Evolutionary conservation across 768 basidiomycete genomes (phyloP).

Genomic region (Hygrocybe coccinea): DNA sequence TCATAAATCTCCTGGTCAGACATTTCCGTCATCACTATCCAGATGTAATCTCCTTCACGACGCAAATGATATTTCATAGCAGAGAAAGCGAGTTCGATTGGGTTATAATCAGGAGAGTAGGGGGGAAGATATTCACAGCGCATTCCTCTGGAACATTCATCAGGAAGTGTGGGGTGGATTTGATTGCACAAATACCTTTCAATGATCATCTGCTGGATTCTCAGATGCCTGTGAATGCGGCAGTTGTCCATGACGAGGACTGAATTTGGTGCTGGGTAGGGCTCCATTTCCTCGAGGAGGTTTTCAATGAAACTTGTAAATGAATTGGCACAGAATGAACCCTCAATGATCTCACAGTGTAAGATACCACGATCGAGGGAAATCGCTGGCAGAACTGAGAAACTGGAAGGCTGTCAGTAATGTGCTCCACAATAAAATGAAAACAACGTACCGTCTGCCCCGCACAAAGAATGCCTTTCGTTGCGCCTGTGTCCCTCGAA

Average conservation of each 20-base stretch:
- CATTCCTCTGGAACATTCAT: constrained; percentile 11
- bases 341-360: neutral
- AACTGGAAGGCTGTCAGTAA: neutral
- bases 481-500: neutral
- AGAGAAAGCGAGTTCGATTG: constrained; percentile 27
- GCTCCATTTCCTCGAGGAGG: constrained; percentile 24
- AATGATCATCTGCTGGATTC: too few relatives aligned
- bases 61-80: constrained; percentile 20
- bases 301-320: neutral
- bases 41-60: constrained; percentile 8
- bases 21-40: constrained; percentile 7
- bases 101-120: constrained; percentile 28
- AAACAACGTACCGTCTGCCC: neutral
- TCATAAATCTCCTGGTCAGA: constrained; percentile 1
- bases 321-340: neutral
- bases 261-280: constrained; percentile 25
- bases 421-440: neutral
- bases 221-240: constrained; percentile 24
- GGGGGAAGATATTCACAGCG: constrained; percentile 22
- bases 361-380: neutral
- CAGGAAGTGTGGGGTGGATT: neutral
- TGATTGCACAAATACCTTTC: neutral
- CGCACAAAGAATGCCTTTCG: neutral
- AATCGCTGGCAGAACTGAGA: neutral
- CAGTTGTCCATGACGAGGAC: constrained; percentile 37